A percentile compares a stretch with the other conserved stretches of the same genome.
These are phyloP conservation scores for Ophiocordyceps sinensis DNA, from an alignment of 2,329 filamentous ascomycete genomes.

Conservation along the genomic window DNA sequence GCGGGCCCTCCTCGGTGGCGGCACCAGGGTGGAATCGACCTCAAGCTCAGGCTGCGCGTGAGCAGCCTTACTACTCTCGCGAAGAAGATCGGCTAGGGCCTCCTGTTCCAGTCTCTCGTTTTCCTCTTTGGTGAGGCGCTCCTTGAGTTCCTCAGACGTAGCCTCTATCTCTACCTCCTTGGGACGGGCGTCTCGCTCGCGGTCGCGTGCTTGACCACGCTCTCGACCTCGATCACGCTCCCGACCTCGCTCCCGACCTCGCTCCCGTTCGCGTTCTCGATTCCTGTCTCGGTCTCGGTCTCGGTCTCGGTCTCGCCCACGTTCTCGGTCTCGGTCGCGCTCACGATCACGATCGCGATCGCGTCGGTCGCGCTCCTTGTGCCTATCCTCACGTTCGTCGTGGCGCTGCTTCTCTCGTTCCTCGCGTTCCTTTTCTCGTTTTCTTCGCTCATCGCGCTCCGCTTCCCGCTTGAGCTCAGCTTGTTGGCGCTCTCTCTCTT, in stretches of 20 bases:
- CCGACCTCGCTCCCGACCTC: slow-evolving; percentile 9
- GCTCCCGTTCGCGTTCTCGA: slow-evolving; percentile 16
- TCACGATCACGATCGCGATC: slow-evolving; percentile 17
- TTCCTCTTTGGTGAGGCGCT: slow-evolving; percentile 43
- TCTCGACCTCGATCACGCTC: slow-evolving; percentile 12
- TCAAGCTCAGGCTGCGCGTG: slow-evolving; percentile 39
- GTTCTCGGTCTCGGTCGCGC: not conserved
- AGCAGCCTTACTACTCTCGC: slow-evolving; percentile 39
- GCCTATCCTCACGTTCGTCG: slow-evolving; percentile 23
- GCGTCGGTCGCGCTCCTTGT: slow-evolving; percentile 20
- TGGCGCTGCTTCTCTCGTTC: slow-evolving; percentile 23
- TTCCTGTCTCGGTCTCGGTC: slow-evolving; percentile 9
- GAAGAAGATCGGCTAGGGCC: slow-evolving; percentile 40
- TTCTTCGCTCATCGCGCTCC: slow-evolving; percentile 33
- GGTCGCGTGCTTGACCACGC: slow-evolving; percentile 16
- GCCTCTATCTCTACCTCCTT: slow-evolving; percentile 23
- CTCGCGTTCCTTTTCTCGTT: slow-evolving; percentile 36
- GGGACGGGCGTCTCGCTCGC: slow-evolving; percentile 16
- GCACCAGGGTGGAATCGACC: slow-evolving; percentile 38
- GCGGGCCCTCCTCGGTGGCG: slow-evolving; percentile 35
- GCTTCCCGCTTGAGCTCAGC: slow-evolving; percentile 34
- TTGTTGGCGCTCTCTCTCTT: slow-evolving; percentile 32
- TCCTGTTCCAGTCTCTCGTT: slow-evolving; percentile 42
- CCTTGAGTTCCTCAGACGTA: slow-evolving; percentile 31
- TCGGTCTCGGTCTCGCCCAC: slow-evolving; percentile 16